Evolutionary conservation across 805 yeast species (phyloP).

Genomic region (Zygosaccharomyces pseudorouxii): DNA sequence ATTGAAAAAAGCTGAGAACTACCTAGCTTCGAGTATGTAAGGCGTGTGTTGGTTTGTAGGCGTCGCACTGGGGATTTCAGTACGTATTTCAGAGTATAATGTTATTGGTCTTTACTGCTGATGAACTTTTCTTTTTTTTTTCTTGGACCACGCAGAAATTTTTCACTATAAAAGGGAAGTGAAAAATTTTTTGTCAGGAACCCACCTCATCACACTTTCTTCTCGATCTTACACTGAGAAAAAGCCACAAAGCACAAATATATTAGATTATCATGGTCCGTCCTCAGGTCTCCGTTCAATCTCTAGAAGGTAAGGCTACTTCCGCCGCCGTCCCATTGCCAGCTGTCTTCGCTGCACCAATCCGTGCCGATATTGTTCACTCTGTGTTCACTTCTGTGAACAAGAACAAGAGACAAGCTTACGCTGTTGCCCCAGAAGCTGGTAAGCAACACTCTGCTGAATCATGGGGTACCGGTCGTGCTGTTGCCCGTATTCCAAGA

Average conservation of each 20-base stretch:
- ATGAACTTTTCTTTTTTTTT: conserved; percentile 1
- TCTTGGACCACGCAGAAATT: conserved; percentile 12
- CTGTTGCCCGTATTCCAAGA: conserved; percentile 99
- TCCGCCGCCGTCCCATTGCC: conserved; percentile 86
- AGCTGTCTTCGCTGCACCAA: conserved; percentile 99
- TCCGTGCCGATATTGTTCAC: conserved; percentile 99
- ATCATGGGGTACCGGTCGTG: conserved; percentile 99
- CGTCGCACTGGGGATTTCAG: background rate
- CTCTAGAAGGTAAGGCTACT: conserved; percentile 83
- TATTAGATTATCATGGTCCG: conserved; percentile 55
- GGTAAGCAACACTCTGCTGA: conserved; percentile 99
- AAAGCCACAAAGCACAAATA: conserved; percentile 15
- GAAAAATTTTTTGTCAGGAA: conserved; percentile 9
- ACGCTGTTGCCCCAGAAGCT: conserved; percentile 98
- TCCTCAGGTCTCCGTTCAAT: conserved; percentile 95
- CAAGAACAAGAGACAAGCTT: conserved; percentile 99
- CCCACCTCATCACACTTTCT: background rate
- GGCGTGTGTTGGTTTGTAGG: background rate
- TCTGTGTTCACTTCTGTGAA: conserved; percentile 95
- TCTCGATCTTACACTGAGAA: background rate
- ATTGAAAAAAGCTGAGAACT: conserved; percentile 1
- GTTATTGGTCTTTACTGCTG: background rate
- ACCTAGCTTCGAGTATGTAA: background rate
- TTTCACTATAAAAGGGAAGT: conserved; percentile 8
- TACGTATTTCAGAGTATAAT: background rate